Evolutionary conservation across 306 rosid genomes (phyloP).

Genomic region (Clitoria ternatea): DNA sequence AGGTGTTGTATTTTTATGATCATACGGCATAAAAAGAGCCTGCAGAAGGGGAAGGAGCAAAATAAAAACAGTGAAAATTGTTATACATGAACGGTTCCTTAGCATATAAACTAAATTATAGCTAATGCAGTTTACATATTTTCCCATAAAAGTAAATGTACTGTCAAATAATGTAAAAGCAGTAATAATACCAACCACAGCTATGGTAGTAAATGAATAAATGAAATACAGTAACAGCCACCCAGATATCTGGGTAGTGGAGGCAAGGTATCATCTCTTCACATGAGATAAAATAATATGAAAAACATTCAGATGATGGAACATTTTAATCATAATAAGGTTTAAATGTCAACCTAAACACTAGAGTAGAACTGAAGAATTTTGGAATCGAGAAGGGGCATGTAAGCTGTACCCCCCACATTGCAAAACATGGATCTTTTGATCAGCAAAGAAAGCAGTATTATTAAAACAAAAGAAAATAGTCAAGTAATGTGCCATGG

Average conservation of each 20-base stretch:
- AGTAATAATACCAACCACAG: background rate
- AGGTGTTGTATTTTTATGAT: slow-evolving; percentile 90
- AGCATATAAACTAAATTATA: background rate
- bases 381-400: background rate
- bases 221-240: background rate
- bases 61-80: slow-evolving; percentile 3
- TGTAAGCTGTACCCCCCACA: background rate
- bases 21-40: slow-evolving; percentile 99
- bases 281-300: background rate
- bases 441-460: too few relatives aligned
- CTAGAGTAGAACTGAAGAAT: background rate
- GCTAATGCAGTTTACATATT: slow-evolving; percentile 2
- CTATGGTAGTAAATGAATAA: background rate
- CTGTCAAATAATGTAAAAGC: background rate
- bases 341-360: slow-evolving; percentile 1
- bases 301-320: background rate
- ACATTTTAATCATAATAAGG: background rate
- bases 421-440: background rate
- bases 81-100: background rate
- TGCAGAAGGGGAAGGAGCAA: slow-evolving; percentile 23
- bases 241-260: background rate
- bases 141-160: background rate
- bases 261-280: background rate
- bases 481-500: background rate
- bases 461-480: background rate